Conservation (phyloP, 768 basidiomycete species). For the Cytidiella melzeri region DNA sequence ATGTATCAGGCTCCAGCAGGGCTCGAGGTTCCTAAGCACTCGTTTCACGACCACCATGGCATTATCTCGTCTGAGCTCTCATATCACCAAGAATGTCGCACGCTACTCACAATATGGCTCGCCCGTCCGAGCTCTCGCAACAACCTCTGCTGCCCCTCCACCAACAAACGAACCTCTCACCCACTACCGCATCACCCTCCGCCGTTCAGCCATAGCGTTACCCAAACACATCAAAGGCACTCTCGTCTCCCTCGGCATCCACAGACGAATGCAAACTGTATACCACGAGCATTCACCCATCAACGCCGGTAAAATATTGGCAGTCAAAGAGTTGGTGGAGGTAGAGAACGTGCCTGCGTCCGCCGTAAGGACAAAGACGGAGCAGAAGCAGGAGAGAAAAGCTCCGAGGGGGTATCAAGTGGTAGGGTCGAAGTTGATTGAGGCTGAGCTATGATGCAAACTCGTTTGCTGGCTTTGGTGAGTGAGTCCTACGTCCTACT, state of each 20-base stretch:
- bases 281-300: slow-evolving; percentile 70
- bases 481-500: not conserved
- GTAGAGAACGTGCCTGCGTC: slow-evolving; percentile 77
- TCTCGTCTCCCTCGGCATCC: slow-evolving; percentile 75
- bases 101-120: not conserved
- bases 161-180: slow-evolving; percentile 31
- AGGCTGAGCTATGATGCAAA: too few relatives aligned
- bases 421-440: slow-evolving; percentile 26
- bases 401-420: slow-evolving; percentile 66
- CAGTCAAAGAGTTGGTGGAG: slow-evolving; percentile 84
- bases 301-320: slow-evolving; percentile 79
- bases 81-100: not conserved
- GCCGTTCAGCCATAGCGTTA: slow-evolving; percentile 81
- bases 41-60: not conserved
- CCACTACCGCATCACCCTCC: slow-evolving; percentile 86
- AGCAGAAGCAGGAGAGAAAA: slow-evolving; percentile 62
- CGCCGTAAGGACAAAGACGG: slow-evolving; percentile 60
- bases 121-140: not conserved
- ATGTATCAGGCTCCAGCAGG: too few relatives aligned
- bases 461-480: not conserved
- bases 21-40: too few relatives aligned
- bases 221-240: slow-evolving; percentile 67
- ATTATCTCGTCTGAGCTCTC: not conserved
- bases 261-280: slow-evolving; percentile 78
- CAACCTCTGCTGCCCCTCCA: not conserved